Base-by-base conservation (phyloP, 768 basidiomycete genomes). In the Pisolithus sp. region DNA sequence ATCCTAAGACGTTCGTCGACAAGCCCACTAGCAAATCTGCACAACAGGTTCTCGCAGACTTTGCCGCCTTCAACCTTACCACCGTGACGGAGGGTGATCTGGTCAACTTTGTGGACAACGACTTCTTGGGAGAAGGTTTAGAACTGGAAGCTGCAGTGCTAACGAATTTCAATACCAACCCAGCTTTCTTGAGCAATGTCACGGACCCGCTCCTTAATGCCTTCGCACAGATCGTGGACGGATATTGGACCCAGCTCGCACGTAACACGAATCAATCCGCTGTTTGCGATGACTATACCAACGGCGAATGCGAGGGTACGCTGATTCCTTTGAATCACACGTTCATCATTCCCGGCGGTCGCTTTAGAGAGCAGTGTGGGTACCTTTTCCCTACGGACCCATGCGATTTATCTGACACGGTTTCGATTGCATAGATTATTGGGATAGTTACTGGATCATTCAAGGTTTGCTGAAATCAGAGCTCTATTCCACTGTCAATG, bases 281-380 rank as follows among this genome's bases (percentile, higher is more conserved):
- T 1, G 64, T 92, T 8, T 96, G 90, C 65, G 66, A 68, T 10
- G 77, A 69, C 36, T 68, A 64, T 42, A 60, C 66, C 0, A 74
- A 70, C 18, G 76, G 72, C 17, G 52, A 65, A 26, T 97, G 93
- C 64, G 87, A 91, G 67, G 88, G 90, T 66, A 77, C 86, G 0
- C 71, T 96, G 45, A 93, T 96, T 56, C 92, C 93, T 2, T 73
- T 96, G 45, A 96, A 96, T 61, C 80, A 94, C 61, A 92, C 89
- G 0, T 91, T 96, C 59, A 88, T 94, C 21, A 78, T 96, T 36
- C 93, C 94, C 6, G 93, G 93, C 62, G 78, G 78, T 41, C 80
- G 93, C 5, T 96, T 93, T 69, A 75, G 87, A 57, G 89, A 91
- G 64, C 86, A 87, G 62, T 92, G 89, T 76, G 74, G 71, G 82